phyloP scores from a whole-genome alignment of 805 yeast species.

The Maudiozyma bulderi region DNA sequence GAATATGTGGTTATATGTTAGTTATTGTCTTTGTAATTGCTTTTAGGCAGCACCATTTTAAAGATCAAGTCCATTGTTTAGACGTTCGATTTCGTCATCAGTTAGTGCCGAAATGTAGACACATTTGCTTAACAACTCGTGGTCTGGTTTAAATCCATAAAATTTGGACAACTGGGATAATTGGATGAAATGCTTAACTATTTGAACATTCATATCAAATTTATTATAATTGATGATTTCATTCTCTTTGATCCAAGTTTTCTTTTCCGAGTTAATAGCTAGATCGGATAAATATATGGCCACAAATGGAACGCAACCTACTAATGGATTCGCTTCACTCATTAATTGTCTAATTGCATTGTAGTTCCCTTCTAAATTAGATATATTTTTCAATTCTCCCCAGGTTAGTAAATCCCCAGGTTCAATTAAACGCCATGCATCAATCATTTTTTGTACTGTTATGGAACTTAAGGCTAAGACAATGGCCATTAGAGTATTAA shows the following conservation, averaged over 20 bases:
- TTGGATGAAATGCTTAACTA: slow-evolving; percentile 67
- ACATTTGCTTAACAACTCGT: slow-evolving; percentile 71
- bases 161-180: slow-evolving; percentile 78
- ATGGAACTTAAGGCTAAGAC: slow-evolving; percentile 69
- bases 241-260: slow-evolving; percentile 25
- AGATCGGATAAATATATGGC: slow-evolving; percentile 80
- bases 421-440: slow-evolving; percentile 67
- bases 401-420: slow-evolving; percentile 63
- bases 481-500: slow-evolving; percentile 79
- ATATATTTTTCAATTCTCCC: slow-evolving; percentile 56
- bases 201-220: slow-evolving; percentile 63
- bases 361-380: slow-evolving; percentile 71
- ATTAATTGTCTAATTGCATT: slow-evolving; percentile 42
- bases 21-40: not conserved
- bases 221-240: slow-evolving; percentile 65
- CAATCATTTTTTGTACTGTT: slow-evolving; percentile 46
- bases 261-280: slow-evolving; percentile 48
- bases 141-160: slow-evolving; percentile 46
- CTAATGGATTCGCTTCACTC: slow-evolving; percentile 47
- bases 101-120: slow-evolving; percentile 66
- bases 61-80: not conserved
- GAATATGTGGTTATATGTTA: not conserved
- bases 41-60: not conserved
- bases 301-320: slow-evolving; percentile 84
- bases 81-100: slow-evolving; percentile 49